Conservation (phyloP, 257 asterid genomes). For the Petunia secreta region DNA sequence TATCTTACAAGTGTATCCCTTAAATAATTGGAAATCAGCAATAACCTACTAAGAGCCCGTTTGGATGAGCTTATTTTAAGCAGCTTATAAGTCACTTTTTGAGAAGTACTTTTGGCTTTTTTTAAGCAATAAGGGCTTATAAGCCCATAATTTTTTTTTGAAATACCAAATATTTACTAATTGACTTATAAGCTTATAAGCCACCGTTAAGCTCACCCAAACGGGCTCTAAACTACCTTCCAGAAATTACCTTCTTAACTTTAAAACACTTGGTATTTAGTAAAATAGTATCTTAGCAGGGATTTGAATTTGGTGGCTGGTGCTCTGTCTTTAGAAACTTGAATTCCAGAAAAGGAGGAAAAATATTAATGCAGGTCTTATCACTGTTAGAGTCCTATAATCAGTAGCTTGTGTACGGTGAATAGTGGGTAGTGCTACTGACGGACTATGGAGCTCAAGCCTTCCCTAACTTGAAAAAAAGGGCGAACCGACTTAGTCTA, state of each 20-base stretch:
- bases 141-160: too few relatives aligned
- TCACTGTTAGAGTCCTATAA: neutral
- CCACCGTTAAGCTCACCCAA: too few relatives aligned
- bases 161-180: too few relatives aligned
- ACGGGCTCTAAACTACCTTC: too few relatives aligned
- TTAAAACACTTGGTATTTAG: neutral
- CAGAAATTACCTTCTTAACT: neutral
- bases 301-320: conserved; percentile 11
- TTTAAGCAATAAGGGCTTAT: too few relatives aligned
- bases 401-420: neutral
- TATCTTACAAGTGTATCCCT: neutral
- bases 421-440: conserved; percentile 13
- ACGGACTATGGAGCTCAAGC: neutral
- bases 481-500: neutral
- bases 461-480: conserved; percentile 8
- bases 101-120: too few relatives aligned
- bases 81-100: too few relatives aligned
- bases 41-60: neutral
- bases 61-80: too few relatives aligned
- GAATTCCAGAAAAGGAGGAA: neutral
- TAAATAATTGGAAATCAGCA: neutral
- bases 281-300: neutral
- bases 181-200: too few relatives aligned
- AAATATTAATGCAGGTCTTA: neutral
- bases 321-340: neutral